Evolutionary conservation across 306 rosid genomes (phyloP).

Genomic region (Vicia faba): DNA sequence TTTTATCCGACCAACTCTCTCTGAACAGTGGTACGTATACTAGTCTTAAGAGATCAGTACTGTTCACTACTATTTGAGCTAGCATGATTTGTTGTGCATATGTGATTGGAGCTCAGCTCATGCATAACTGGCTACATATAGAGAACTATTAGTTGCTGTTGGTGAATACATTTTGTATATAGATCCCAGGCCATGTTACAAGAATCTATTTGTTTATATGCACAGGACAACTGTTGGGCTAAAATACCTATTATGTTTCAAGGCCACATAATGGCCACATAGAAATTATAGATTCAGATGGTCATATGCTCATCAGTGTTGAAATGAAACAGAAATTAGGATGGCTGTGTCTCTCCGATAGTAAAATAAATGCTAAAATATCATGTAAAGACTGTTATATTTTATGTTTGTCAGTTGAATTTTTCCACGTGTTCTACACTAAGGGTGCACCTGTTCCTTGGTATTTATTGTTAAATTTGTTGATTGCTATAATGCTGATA

Average conservation of each 20-base stretch:
- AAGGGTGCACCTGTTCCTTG: conserved; percentile 4
- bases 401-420: not conserved
- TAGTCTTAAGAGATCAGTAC: conserved; percentile 7
- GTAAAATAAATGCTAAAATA: not conserved
- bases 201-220: conserved; percentile 8
- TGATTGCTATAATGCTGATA: conserved; percentile 14
- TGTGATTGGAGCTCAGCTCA: conserved; percentile 1
- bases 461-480: conserved; percentile 24
- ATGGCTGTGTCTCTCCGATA: conserved; percentile 1
- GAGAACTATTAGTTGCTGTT: conserved; percentile 2
- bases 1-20: conserved; percentile 94
- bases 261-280: not conserved
- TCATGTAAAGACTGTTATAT: not conserved
- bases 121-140: conserved; percentile 1
- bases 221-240: conserved; percentile 4
- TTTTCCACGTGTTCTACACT: conserved; percentile 3
- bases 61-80: conserved; percentile 16
- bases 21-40: conserved; percentile 79
- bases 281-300: conserved; percentile 12
- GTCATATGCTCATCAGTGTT: conserved; percentile 10
- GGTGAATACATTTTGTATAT: not conserved
- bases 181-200: conserved; percentile 9
- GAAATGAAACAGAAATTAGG: not conserved
- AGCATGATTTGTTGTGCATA: conserved; percentile 22
- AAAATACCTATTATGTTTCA: not conserved